Base-by-base conservation (phyloP, 768 basidiomycete species). In the Amanita fuliginea region DNA sequence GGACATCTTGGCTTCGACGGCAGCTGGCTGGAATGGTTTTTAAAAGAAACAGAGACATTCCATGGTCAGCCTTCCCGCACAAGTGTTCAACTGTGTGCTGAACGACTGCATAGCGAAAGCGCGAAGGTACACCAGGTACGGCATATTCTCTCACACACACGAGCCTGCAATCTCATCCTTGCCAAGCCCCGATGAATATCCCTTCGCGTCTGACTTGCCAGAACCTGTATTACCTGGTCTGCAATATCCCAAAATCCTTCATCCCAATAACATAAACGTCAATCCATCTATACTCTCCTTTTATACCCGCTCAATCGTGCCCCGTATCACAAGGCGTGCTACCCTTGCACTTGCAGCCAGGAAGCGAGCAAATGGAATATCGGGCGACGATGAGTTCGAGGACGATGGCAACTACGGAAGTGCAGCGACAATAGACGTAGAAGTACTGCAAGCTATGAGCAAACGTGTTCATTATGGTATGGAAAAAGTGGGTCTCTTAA, bases 381-480 rank as follows among this genome's bases (percentile, higher is more conserved):
- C 62, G 13, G 81, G 81, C 1, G 77, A 79, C 53, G 79, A 73
- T 18, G 85, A 87, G 61, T 78, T 72, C 60, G 83, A 92, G 55
- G 93, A 97, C 62, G 96, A 99, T 59, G 94, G 93, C 24, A 99
- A 99, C 65, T 96, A 99, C 62, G 96, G 96, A 14, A 93, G 89
- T 61, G 84, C 92, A 0, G 90, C 92, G 1, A 94, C 89, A 24
- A 78, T 96, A 51, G 96, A 99, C 60, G 79, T 99, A 22, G 94
- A 98, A 64, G 83, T 92, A 2, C 76, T 99, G n/a, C 94, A 97
- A 61, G 85, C 93, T n/a, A 85, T 99, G 61, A 93, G 89, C 68
- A 86, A 97, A 69, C 82, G 96, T 34, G 94, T 99, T 30, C 96
- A 99, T 66, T 99, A 95, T 60, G 96, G 96, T 94, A 56, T 46